Evolutionary conservation across 2,329 filamentous ascomycete species (phyloP), one percentile per base, ranked within the genome.

Genomic region (Botrytis sinoallii): DNA sequence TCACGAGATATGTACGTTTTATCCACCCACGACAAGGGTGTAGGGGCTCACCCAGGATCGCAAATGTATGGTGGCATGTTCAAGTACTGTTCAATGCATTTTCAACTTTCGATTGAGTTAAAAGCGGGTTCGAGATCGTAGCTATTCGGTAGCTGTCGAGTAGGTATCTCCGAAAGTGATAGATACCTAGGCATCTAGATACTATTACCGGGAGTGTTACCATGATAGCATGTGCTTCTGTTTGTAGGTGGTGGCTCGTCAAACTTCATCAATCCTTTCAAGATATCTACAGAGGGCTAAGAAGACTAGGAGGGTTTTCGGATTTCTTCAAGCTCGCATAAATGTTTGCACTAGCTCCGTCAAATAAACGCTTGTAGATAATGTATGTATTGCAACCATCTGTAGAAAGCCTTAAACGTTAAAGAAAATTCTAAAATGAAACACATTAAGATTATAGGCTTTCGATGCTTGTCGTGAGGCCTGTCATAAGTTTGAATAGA

Each of bases 61-160:
- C 40, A 72, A 60, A n/a, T 68, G 63, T 52, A 60, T 72, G 40
- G 63, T 48, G 64, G 38, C 44, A 68, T 72, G 64, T 69, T 69
- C 64, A 72, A 69, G 59, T 22, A 52, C 25, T 72, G 63, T 59
- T 59, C 48, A 72, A 29, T 67, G 61, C 48, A 67, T 72, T 72
- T 71, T 57, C 25, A 25, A 55, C 65, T 22, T 40, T 57, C 32
- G 35, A 68, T 57, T 68, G 38, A 72, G 46, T 38, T 59, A 60
- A 60, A 60, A 38, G 63, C 55, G 52, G 63, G 40, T 60, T 72
- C 52, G 25, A 59, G 63, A 68, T 72, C 71, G 63, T 29, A 72
- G n/a, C 25, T 55, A 55, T 68, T 67, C 32, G 8, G 35, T 57
- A 65, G 42, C 44, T 65, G 63, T 65, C 42, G 29, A 65, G 32